Evolutionary conservation across 176 grass and related monocot species (phyloP), one percentile per base, ranked within the genome.

Genomic region (Zoysia pacifica): DNA sequence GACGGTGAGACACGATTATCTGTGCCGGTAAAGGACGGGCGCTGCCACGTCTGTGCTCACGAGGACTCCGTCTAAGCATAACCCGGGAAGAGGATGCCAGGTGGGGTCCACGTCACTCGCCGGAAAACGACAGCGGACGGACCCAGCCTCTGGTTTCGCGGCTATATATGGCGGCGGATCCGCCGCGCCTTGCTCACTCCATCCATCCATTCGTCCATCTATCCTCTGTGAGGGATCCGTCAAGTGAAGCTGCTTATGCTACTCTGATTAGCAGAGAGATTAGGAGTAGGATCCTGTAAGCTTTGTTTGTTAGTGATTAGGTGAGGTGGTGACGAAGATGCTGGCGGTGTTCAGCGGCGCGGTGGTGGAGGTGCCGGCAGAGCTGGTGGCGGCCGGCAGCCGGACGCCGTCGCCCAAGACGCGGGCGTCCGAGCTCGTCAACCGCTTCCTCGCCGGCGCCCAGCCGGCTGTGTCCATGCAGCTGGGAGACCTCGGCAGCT

Each of bases 361-460:
- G 51, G 90, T 97, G 80, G 95, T 97, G 83, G 95, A 76, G 77
- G 92, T 89, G 73, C 95, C 95, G 51, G 78, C 79, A 66, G 95
- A 97, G 87, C 78, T 97, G 86, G 92, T 91, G 87, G 95, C 87
- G 0, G 95, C 95, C 39, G 95, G 95, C 0, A 93, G 90, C 95
- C 81, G 92, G 45, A 97, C 95, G 46, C 95, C 95, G 70, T 97
- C 95, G n/a, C 95, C 95, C 6, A 97, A 97, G 90, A 97, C 92
- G 9, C 68, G 67, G 38, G 89, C 87, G 44, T 75, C 89, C 0
- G 89, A 92, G 87, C 89, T 97, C 11, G 85, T 97, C 5, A 81
- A 43, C 45, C 87, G 94, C 5, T 97, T 97, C 80, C 76, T 97
- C 8, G 69, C 20, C 1, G n/a, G 82, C 42, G 63, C 85, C 2